Evolutionary conservation across 352 stramenopile species (phyloP), one percentile per base, ranked within the genome.

Genomic region (Phytophthora tentaculata): DNA sequence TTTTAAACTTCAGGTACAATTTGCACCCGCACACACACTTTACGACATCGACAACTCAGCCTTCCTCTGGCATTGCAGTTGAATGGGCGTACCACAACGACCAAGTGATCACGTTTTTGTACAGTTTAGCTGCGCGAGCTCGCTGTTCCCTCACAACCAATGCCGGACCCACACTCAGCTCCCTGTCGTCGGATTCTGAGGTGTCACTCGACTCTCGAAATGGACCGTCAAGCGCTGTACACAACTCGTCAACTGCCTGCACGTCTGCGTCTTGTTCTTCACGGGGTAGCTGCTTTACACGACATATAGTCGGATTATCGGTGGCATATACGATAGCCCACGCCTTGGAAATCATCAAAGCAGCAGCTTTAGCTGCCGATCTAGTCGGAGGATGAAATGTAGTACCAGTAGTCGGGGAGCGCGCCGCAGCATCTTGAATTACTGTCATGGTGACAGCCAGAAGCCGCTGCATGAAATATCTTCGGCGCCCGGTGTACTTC

Each of bases 381-480:
- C 12, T 29, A 17, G 51, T 51, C n/a, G 60, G 26, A 1, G 28
- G 41, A 4, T 37, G 61, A 1, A 45, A 37, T 1, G 22, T 10
- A 9, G 24, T 45, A 2, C 61, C 60, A 1, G 19, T 2, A 4
- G 28, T 41, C 2, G 37, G 49, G 7, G 2, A 37, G 1, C 28
- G 24, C 0, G 14, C 55, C 1, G 5, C 13, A 6, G 32, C 23
- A 39, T 67, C 43, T 56, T 51, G 26, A 22, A 61, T 23, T 1
- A 61, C 60, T 0, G 16, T 50, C 43, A 45, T 53, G 5, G 19
- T 49, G 4, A 64, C 19, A 12, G 23, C n/a, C 7, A 72, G 20
- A 17, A 67, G 41, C 12, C 50, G 41, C 5, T 66, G 56, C 57
- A 63, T 72, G 35, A 62, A 56, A 10, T 32, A 61, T 22, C 56